Conservation (phyloP, 1,284 basidiomycete genomes). For the Boletus smithii region DNA sequence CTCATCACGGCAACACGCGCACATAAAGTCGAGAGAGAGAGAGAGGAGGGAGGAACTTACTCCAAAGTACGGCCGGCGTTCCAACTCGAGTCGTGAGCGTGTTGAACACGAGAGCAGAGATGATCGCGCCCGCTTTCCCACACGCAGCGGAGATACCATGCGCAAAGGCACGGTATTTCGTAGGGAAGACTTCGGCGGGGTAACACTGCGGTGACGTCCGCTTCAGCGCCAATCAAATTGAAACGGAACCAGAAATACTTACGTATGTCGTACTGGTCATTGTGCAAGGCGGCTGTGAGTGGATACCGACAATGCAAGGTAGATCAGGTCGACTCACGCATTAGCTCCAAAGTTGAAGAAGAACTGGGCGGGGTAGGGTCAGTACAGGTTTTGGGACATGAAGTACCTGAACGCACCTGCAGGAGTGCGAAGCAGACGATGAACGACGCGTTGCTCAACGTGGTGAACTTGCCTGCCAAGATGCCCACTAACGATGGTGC, state of each 20-base stretch:
- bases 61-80: conserved; percentile 60
- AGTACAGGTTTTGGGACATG: not conserved
- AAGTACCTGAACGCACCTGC: conserved; percentile 34
- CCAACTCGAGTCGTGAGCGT: conserved; percentile 63
- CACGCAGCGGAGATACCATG: conserved; percentile 80
- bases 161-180: conserved; percentile 73
- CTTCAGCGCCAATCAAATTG: conserved; percentile 1
- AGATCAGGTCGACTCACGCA: conserved; percentile 42
- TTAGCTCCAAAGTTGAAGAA: conserved; percentile 89
- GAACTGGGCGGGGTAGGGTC: conserved; percentile 42
- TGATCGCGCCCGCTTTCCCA: conserved; percentile 80
- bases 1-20: not conserved
- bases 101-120: conserved; percentile 80
- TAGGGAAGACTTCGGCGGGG: conserved; percentile 89
- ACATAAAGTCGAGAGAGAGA: no score
- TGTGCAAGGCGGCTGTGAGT: conserved; percentile 4
- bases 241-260: conserved; percentile 18
- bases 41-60: conserved; percentile 37
- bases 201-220: conserved; percentile 43
- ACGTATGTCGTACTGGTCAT: conserved; percentile 52
- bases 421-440: conserved; percentile 69
- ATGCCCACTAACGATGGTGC: conserved; percentile 44
- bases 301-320: not conserved
- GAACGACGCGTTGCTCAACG: conserved; percentile 59
- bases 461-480: conserved; percentile 63